phyloP scores from a whole-genome alignment of 176 grass and related monocot genomes.

The Aegilops bicornis region DNA sequence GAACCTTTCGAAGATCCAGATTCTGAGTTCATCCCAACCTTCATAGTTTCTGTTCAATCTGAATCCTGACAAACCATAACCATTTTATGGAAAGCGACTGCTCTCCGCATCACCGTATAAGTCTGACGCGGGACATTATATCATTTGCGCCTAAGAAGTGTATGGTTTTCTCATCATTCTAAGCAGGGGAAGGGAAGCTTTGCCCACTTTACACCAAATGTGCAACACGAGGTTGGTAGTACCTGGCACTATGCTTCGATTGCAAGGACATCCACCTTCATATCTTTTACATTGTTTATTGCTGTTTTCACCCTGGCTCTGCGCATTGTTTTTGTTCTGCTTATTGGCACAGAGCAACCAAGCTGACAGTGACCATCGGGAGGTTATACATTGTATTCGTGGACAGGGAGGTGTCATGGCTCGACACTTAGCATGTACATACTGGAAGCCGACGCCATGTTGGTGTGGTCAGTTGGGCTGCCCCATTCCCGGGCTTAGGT shows the following conservation, averaged over 20 bases:
- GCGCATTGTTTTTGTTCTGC: neutral
- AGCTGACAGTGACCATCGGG: conserved; percentile 31
- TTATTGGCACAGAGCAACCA: conserved; percentile 3
- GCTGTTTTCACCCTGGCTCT: conserved; percentile 22
- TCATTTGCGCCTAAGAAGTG: neutral
- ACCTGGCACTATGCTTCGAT: conserved; percentile 45
- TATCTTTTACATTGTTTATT: conserved; percentile 39
- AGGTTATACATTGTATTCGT: conserved; percentile 33
- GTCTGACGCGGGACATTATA: neutral
- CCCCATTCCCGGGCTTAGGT: conserved; percentile 43
- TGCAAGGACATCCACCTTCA: conserved; percentile 43
- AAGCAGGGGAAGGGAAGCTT: neutral
- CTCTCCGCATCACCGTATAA: neutral
- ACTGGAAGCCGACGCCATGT: conserved; percentile 59
- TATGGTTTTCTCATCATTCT: neutral
- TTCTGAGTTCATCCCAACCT: neutral
- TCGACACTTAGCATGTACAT: conserved; percentile 41
- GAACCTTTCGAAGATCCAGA: neutral
- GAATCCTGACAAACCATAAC: neutral
- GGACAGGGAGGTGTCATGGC: conserved; percentile 33
- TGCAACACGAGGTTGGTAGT: conserved; percentile 52
- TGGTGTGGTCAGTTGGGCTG: conserved; percentile 36
- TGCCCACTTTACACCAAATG: conserved; percentile 30
- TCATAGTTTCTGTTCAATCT: conserved; percentile 1
- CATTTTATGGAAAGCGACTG: conserved; percentile 6